Conservation (phyloP, 345 rosid genomes). For the rapeseed (Brassica napus) region Da-Ae NC_063447.1:13065001-13065500, state of each 20-base stretch:
- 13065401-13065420: not conserved
- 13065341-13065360: not conserved
- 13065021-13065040: too few relatives aligned
- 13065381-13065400: not conserved
- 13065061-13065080: too few relatives aligned
- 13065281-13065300: not conserved
- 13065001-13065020: not conserved
- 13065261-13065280: not conserved
- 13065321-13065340: not conserved
- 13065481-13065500: not conserved
- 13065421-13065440: not conserved
- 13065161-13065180: not conserved
- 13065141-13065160: not conserved
- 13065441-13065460: not conserved
- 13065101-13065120: not conserved
- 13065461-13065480: not conserved
- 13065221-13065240: not conserved
- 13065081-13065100: not conserved
- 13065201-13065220: not conserved
- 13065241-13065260: too few relatives aligned
- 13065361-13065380: not conserved
- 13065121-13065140: not conserved
- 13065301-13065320: not conserved
- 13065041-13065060: too few relatives aligned
- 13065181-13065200: not conserved